Evolutionary conservation across 768 basidiomycete genomes (phyloP), one percentile per base, ranked within the genome.

Genomic region (Tylopilus intermedius): DNA sequence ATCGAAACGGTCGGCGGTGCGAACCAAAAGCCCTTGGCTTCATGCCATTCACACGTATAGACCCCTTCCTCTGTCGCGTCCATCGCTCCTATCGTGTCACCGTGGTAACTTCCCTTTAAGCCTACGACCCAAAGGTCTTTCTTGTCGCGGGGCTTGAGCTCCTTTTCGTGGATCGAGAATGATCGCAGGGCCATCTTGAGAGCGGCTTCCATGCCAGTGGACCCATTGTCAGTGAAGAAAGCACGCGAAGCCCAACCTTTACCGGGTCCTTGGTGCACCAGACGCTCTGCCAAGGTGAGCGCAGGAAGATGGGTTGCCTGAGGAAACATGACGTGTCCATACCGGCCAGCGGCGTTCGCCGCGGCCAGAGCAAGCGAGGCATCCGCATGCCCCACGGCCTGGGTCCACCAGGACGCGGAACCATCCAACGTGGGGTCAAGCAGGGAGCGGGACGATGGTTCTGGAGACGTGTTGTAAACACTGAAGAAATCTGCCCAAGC

Each of bases 341-440:
- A 98, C 3, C 95, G 79, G 8, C 95, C 95, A 15, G 92, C 86
- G 6, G 94, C 93, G 32, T 79, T 76, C 2, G 94, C 94, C 1
- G 92, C 94, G 8, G 94, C 92, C 40, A 94, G 75, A 0, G 90
- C 84, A 13, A 96, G 76, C 1, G 81, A 71, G 0, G 89, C 80
- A 58, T 87, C 72, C 0, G 82, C 85, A 61, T 97, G 95, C 0
- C 94, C 95, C 38, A 96, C 70, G 0, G 87, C 80, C 69, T 98
- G 95, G 0, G 94, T 98, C 93, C 95, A 98, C 95, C 95, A 97
- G 10, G 93, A 95, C 0, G 94, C 95, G 0, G 94, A 96, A 4
- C 90, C 86, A 62, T 97, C 94, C 58, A 93, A 81, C 58, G 90
- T 82, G 5, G 82, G 77, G 47, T 75, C 78, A 59, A 78, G 71